Evolutionary conservation across 495 filamentous ascomycete species (phyloP).

Genomic region (Pyrenula aspistea): DNA sequence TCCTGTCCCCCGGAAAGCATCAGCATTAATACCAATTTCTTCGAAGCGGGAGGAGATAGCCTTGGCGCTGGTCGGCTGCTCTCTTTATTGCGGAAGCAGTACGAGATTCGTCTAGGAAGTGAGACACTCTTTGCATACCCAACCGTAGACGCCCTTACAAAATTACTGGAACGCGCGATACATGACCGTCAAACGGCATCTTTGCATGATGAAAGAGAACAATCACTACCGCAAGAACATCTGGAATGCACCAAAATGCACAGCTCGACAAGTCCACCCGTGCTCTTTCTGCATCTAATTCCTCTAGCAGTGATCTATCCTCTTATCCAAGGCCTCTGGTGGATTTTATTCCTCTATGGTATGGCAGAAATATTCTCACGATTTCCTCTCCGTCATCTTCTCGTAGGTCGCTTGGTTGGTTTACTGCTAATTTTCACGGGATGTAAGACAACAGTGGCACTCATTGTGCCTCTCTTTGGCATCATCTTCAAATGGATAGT

Average conservation of each 20-base stretch:
- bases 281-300: conserved; percentile 25
- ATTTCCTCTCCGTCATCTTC: conserved; percentile 10
- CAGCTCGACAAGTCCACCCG: conserved; percentile 24
- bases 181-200: conserved; percentile 4
- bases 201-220: conserved; percentile 2
- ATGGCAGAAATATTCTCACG: conserved; percentile 13
- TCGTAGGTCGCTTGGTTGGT: conserved; percentile 20
- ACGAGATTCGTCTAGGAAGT: conserved; percentile 21
- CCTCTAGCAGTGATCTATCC: conserved; percentile 24
- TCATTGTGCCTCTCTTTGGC: conserved; percentile 18
- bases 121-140: conserved; percentile 26
- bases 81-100: conserved; percentile 23
- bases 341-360: conserved; percentile 23
- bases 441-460: conserved; percentile 13
- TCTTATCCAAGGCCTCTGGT: conserved; percentile 22
- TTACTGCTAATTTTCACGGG: conserved; percentile 19
- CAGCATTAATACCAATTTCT: conserved; percentile 21
- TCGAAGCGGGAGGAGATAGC: conserved; percentile 31
- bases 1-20: conserved; percentile 13
- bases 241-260: conserved; percentile 16
- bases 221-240: conserved; percentile 4
- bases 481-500: conserved; percentile 31
- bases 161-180: conserved; percentile 11
- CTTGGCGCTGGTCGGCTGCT: conserved; percentile 27
- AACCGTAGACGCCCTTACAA: conserved; percentile 15